These are phyloP conservation scores for Cerrena zonata DNA, from an alignment of 1,284 basidiomycete genomes.

Conservation along the genomic window DNA sequence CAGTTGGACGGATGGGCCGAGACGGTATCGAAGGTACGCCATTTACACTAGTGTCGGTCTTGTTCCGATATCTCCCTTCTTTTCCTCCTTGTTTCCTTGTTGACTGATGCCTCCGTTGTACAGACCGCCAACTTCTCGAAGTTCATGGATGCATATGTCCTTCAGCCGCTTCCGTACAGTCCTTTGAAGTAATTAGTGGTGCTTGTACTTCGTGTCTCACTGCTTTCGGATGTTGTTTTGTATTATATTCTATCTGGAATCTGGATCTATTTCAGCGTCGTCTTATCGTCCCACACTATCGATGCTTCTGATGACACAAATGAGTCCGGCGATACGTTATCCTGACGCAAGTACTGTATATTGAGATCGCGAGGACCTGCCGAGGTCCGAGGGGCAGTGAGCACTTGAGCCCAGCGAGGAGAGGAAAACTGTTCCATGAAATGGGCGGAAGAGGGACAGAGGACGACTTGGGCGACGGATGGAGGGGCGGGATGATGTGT, in stretches of 20 bases:
- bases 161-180: conserved; percentile 71
- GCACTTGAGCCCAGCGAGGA: too few relatives aligned
- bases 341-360: too few relatives aligned
- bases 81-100: not conserved
- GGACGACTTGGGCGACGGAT: too few relatives aligned
- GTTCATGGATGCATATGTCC: conserved; percentile 73
- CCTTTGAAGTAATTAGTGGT: conserved; percentile 61
- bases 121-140: conserved; percentile 76
- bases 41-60: too few relatives aligned
- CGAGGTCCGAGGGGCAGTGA: too few relatives aligned
- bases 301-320: not conserved
- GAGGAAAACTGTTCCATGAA: too few relatives aligned
- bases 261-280: not conserved
- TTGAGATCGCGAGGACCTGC: too few relatives aligned
- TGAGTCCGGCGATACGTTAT: too few relatives aligned
- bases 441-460: too few relatives aligned
- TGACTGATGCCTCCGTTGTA: conserved; percentile 11
- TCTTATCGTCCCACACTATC: not conserved
- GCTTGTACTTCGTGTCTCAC: not conserved
- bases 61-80: not conserved
- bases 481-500: too few relatives aligned
- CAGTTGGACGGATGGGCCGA: conserved; percentile 88
- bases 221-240: not conserved
- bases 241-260: not conserved
- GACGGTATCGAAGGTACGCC: conserved; percentile 85